Percentiles rank a stretch among this genome's conserved stretches.
These are phyloP conservation scores for Pseudotsuga menziesii DNA, from an alignment of 75 land plant genomes.

Conservation along the genomic window DNA sequence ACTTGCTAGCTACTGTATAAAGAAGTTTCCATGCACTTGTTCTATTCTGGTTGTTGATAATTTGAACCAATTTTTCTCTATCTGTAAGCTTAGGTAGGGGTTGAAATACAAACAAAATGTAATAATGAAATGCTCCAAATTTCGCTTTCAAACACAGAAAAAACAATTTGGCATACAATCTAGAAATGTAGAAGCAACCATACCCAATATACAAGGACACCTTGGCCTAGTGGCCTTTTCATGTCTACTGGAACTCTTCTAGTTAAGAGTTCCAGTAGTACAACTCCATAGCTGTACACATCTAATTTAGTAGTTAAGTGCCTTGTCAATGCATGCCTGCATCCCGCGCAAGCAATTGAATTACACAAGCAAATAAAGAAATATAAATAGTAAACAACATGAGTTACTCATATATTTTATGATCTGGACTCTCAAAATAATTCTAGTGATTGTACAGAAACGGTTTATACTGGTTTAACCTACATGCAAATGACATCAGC, in stretches of 20 bases:
- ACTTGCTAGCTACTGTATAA: too few species aligned
- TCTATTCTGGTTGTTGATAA: too few species aligned
- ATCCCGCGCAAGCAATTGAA: background rate
- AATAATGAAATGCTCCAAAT: too few species aligned
- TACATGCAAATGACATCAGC: background rate
- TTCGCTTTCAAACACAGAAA: too few species aligned
- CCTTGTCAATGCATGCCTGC: constrained; percentile 82
- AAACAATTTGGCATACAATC: too few species aligned
- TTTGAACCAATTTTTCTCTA: constrained; percentile 58
- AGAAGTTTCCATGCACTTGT: too few species aligned
- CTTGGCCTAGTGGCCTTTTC: constrained; percentile 71
- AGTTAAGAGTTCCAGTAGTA: constrained; percentile 76
- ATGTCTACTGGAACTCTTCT: constrained; percentile 76
- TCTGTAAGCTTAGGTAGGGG: constrained; percentile 82
- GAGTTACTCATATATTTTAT: background rate
- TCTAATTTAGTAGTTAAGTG: constrained; percentile 90
- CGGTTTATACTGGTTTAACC: background rate
- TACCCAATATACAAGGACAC: constrained; percentile 83
- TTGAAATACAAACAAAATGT: constrained; percentile 17
- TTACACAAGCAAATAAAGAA: background rate
- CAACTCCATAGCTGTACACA: constrained; percentile 88
- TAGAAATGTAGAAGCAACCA: constrained; percentile 5
- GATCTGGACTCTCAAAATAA: background rate
- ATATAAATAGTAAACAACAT: background rate
- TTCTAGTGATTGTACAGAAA: background rate